Evolutionary conservation across 106 monocot genomes (phyloP).

Genomic region (Dioscorea dumetorum): DNA sequence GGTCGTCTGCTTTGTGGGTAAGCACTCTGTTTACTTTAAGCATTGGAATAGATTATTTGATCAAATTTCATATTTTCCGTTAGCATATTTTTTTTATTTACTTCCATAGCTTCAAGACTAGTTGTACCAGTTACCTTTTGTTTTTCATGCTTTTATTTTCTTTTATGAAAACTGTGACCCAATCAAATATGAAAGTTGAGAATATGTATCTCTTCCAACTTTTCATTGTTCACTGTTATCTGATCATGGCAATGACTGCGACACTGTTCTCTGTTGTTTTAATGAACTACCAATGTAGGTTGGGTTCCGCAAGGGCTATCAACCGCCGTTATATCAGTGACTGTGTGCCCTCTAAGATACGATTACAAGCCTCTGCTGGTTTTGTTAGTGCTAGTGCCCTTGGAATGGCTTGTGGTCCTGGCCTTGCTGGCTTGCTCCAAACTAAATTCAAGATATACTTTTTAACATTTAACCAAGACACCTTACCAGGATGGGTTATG

Average conservation of each 20-base stretch:
- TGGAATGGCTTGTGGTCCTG: conserved; percentile 99
- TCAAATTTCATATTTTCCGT: background rate
- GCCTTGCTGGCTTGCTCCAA: conserved; percentile 90
- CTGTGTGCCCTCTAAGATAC: conserved; percentile 82
- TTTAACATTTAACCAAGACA: conserved; percentile 71
- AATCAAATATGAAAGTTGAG: too few relatives aligned
- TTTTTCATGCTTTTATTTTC: too few relatives aligned
- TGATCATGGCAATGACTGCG: too few relatives aligned
- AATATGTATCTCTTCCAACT: too few relatives aligned
- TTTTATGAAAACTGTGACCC: too few relatives aligned
- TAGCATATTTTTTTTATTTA: background rate
- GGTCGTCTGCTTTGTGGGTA: conserved; percentile 96
- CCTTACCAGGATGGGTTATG: conserved; percentile 98
- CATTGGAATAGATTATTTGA: background rate
- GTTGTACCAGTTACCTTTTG: background rate
- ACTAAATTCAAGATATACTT: conserved; percentile 71
- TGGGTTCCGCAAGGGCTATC: conserved; percentile 98
- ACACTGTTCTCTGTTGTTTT: too few relatives aligned
- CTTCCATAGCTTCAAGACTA: background rate
- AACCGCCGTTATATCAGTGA: conserved; percentile 97
- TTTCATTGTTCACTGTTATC: too few relatives aligned
- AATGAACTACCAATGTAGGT: conserved; percentile 19
- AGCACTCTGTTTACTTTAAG: conserved; percentile 6
- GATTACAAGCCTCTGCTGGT: conserved; percentile 94
- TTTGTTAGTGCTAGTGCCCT: conserved; percentile 99